Conservation (phyloP, 1,139 yeast species). For the Diutina catenulata region DNA sequence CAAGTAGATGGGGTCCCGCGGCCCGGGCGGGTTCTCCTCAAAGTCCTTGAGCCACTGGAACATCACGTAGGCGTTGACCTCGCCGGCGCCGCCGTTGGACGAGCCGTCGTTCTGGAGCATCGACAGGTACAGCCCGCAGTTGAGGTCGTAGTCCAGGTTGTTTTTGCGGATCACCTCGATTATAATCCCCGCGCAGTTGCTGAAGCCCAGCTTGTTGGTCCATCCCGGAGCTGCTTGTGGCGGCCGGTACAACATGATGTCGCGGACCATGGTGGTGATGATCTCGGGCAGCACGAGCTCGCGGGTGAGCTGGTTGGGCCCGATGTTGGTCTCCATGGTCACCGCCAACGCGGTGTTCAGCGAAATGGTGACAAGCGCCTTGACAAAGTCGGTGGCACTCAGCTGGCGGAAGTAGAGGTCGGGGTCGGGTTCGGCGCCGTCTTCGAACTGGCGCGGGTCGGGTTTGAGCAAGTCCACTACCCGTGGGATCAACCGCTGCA, state of each 20-base stretch:
- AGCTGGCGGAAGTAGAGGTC: slow-evolving; percentile 56
- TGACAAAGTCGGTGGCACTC: slow-evolving; percentile 90
- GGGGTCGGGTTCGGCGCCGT: slow-evolving; percentile 5
- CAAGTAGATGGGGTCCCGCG: slow-evolving; percentile 33
- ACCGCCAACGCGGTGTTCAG: slow-evolving; percentile 49
- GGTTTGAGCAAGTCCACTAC: slow-evolving; percentile 40
- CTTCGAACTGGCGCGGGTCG: slow-evolving; percentile 20
- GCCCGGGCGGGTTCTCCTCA: slow-evolving; percentile 37
- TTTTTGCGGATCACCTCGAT: slow-evolving; percentile 36
- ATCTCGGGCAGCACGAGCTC: slow-evolving; percentile 30
- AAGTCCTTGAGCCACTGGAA: slow-evolving; percentile 37
- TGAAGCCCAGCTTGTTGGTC: slow-evolving; percentile 35
- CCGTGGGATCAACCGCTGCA: slow-evolving; percentile 40
- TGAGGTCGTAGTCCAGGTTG: slow-evolving; percentile 35
- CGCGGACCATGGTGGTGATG: slow-evolving; percentile 25
- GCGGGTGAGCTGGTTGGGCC: slow-evolving; percentile 32
- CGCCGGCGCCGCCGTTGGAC: slow-evolving; percentile 22
- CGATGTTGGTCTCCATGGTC: slow-evolving; percentile 35
- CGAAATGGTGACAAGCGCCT: slow-evolving; percentile 86
- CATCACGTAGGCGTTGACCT: slow-evolving; percentile 32
- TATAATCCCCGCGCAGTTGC: slow-evolving; percentile 35
- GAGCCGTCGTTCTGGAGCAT: slow-evolving; percentile 15
- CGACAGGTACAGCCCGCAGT: slow-evolving; percentile 30
- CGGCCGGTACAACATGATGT: slow-evolving; percentile 24
- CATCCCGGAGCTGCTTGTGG: slow-evolving; percentile 8